Evolutionary conservation across 768 basidiomycete species (phyloP).

Genomic region (Russula emetica): DNA sequence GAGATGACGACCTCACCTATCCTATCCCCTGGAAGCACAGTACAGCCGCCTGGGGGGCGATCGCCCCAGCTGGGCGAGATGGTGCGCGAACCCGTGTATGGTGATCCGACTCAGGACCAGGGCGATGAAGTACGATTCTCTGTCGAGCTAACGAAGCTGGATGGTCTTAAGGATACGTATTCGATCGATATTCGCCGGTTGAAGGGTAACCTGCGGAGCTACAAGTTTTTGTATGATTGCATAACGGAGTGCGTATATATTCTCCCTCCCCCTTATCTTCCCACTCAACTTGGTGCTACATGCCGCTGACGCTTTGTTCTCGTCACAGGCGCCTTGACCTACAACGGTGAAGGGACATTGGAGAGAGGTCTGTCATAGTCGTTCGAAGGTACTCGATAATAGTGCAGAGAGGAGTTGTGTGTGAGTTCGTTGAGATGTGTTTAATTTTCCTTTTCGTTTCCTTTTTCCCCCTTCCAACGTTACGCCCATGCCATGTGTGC

Average conservation of each 20-base stretch:
- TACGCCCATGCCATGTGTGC: background rate
- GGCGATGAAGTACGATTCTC: conserved; percentile 97
- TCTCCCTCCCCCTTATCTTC: conserved; percentile 12
- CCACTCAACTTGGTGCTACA: conserved; percentile 19
- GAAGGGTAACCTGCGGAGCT: conserved; percentile 90
- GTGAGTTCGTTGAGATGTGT: conserved; percentile 7
- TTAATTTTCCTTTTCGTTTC: background rate
- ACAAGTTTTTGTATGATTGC: conserved; percentile 87
- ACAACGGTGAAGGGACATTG: conserved; percentile 4
- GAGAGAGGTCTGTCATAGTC: background rate
- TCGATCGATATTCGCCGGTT: conserved; percentile 88
- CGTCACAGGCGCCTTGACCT: conserved; percentile 14
- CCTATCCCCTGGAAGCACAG: conserved; percentile 8
- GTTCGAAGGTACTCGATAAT: background rate
- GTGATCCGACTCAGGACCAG: conserved; percentile 72
- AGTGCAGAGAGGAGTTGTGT: background rate
- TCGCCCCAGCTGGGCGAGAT: conserved; percentile 30
- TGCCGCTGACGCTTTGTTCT: background rate
- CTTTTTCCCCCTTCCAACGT: background rate
- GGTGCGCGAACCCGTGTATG: conserved; percentile 64
- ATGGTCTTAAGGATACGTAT: conserved; percentile 85
- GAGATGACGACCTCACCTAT: conserved; percentile 26
- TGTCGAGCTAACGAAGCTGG: conserved; percentile 87
- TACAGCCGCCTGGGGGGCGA: conserved; percentile 24
- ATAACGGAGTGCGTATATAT: conserved; percentile 69